Conservation (phyloP, 2,329 filamentous ascomycete species). For the Phoma sp. region DNA sequence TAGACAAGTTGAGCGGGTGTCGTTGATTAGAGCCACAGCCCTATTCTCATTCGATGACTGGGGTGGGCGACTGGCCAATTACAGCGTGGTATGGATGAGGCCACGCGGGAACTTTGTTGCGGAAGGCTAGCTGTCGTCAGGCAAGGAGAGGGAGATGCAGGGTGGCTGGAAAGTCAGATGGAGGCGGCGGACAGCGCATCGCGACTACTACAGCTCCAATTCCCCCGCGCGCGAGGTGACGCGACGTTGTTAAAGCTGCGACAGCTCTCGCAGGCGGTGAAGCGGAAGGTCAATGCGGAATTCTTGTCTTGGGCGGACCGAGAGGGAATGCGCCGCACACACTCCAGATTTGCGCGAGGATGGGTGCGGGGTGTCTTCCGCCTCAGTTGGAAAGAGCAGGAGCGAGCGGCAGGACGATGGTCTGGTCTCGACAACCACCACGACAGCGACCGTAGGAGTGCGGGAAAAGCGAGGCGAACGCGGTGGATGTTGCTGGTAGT, state of each 20-base stretch:
- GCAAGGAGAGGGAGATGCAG: constrained; percentile 37
- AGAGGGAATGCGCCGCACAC: constrained; percentile 35
- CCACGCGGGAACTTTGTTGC: constrained; percentile 38
- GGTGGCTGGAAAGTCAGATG: constrained; percentile 40
- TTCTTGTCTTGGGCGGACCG: constrained; percentile 34
- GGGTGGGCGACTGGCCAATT: constrained; percentile 40
- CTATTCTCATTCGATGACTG: constrained; percentile 43
- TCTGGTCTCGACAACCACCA: constrained; percentile 7
- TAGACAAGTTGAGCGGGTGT: constrained; percentile 38
- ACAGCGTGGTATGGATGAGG: constrained; percentile 36
- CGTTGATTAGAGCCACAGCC: constrained; percentile 31
- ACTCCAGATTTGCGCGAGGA: constrained; percentile 27
- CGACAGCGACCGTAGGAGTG: constrained; percentile 23
- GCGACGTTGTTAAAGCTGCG: constrained; percentile 35
- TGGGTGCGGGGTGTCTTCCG: constrained; percentile 18
- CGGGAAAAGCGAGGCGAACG: constrained; percentile 36
- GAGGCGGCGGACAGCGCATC: constrained; percentile 46
- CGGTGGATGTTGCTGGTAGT: constrained; percentile 36
- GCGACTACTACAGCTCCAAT: constrained; percentile 42
- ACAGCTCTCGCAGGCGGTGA: constrained; percentile 48
- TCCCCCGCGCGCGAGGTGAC: constrained; percentile 35
- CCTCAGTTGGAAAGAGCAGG: constrained; percentile 12
- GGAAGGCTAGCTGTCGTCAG: constrained; percentile 45
- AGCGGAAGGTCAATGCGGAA: constrained; percentile 44
- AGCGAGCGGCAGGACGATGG: constrained; percentile 2